phyloP scores from a whole-genome alignment of 1,284 basidiomycete genomes.

The Boletus smithii region DNA sequence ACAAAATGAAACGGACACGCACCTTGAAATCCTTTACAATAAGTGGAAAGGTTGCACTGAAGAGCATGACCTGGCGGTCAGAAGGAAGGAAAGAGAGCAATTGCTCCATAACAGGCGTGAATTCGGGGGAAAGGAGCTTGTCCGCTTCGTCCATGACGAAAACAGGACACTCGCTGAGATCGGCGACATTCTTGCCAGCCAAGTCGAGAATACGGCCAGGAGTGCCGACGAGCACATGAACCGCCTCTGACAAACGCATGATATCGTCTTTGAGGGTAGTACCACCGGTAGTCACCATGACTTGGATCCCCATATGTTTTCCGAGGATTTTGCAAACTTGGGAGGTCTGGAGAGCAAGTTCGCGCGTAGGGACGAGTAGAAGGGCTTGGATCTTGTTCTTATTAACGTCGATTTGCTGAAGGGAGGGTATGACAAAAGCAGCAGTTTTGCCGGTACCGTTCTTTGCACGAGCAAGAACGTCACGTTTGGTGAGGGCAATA shows the following conservation, averaged over 20 bases:
- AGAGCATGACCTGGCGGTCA: constrained; percentile 96
- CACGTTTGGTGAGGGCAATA: constrained; percentile 81
- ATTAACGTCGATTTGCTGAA: constrained; percentile 87
- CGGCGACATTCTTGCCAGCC: constrained; percentile 90
- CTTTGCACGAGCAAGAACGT: constrained; percentile 90
- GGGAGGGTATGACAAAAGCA: constrained; percentile 95
- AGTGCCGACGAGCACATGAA: constrained; percentile 96
- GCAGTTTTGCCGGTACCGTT: constrained; percentile 95
- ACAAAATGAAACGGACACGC: constrained; percentile 18
- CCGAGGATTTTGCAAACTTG: constrained; percentile 98
- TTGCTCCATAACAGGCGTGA: constrained; percentile 98
- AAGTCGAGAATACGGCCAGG: constrained; percentile 96
- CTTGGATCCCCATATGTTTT: constrained; percentile 92
- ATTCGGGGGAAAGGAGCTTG: constrained; percentile 96
- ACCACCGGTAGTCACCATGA: constrained; percentile 99
- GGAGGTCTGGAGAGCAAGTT: constrained; percentile 92
- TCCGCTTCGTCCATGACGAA: constrained; percentile 99
- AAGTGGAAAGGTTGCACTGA: constrained; percentile 98
- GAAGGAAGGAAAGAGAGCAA: constrained; percentile 82
- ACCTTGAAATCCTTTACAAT: constrained; percentile 99
- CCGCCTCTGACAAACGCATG: constrained; percentile 83
- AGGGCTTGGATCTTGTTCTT: constrained; percentile 93
- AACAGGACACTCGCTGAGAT: constrained; percentile 90
- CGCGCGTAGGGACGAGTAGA: constrained; percentile 91
- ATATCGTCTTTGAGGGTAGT: constrained; percentile 99